Evolutionary conservation across 106 monocot species (phyloP).

Genomic region (Chionographis japonica): DNA sequence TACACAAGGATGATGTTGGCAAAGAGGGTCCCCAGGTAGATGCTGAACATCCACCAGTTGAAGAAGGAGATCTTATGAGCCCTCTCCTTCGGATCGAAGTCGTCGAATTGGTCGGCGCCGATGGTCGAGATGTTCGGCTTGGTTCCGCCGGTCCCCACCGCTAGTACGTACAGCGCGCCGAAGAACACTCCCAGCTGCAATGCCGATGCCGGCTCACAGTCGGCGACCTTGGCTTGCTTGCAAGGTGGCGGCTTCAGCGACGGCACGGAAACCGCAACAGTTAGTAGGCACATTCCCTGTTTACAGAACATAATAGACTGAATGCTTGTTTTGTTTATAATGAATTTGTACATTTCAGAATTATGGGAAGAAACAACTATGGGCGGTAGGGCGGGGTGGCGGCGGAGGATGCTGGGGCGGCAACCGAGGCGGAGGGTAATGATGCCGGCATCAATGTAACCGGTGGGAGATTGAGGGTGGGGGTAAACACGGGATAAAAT

Average conservation of each 20-base stretch:
- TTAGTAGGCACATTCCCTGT: constrained; percentile 34
- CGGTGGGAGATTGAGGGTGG: too few relatives aligned
- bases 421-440: too few relatives aligned
- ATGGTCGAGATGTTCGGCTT: constrained; percentile 39
- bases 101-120: constrained; percentile 41
- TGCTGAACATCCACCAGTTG: constrained; percentile 47
- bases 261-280: constrained; percentile 12
- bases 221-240: not conserved
- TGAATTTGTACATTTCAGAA: too few relatives aligned
- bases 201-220: constrained; percentile 10
- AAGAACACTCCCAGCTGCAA: constrained; percentile 28
- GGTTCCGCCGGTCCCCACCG: constrained; percentile 26
- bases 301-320: not conserved
- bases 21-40: constrained; percentile 28
- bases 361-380: too few relatives aligned
- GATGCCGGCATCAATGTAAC: too few relatives aligned
- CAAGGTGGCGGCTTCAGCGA: constrained; percentile 25
- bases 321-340: too few relatives aligned
- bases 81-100: constrained; percentile 25
- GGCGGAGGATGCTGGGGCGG: too few relatives aligned
- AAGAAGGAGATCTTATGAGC: constrained; percentile 42
- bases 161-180: constrained; percentile 25
- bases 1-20: constrained; percentile 25
- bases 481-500: too few relatives aligned
- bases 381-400: too few relatives aligned